Base-by-base conservation (phyloP, 2,329 filamentous ascomycete genomes). In the Fusarium anguioides region DNA sequence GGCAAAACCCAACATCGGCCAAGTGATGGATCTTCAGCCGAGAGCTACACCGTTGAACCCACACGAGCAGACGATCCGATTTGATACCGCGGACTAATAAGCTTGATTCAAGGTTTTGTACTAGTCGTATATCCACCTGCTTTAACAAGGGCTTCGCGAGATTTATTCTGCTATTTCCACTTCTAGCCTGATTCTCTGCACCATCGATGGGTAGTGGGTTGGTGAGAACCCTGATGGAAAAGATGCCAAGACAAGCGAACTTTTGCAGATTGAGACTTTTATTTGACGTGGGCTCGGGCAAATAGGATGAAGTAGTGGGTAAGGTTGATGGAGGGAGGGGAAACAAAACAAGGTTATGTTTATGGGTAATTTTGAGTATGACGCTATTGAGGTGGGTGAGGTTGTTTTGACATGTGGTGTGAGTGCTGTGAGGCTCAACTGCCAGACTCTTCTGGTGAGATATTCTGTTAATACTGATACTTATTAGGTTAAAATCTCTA, bases 141-240 rank as follows among this genome's bases (percentile, higher is more conserved):
- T n/a, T n/a, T n/a, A n/a, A n/a, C n/a, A n/a, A n/a, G n/a, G n/a
- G n/a, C n/a, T n/a, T n/a, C 24, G 46, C 18, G 46, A 24, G 33
- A 10, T 37, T 37, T 47, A 6, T 5, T 23, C 17, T 39, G 10
- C 20, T 20, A 33, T 26, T 41, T 29, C 37, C 61, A 40, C n/a
- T 14, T 36, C 48, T 21, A 18, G 15, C 39, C 20, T 21, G 27
- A 29, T 42, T 5, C 14, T 36, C 35, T 58, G 54, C 57, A 53
- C 58, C 47, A n/a, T 27, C 33, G 35, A 41, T 29, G 21, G n/a
- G 26, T 21, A 36, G 52, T 53, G 46, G 48, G 44, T 56, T 50
- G 47, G 50, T 66, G 56, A 72, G 69, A 72, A 72, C 69, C 69
- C 31, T 57, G 69, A 72, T 72, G 70, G 29, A 31, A 17, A 31